Base-by-base conservation (phyloP, 371 early-diverging fungal genomes). In the Haplosporangium sp. region DNA sequence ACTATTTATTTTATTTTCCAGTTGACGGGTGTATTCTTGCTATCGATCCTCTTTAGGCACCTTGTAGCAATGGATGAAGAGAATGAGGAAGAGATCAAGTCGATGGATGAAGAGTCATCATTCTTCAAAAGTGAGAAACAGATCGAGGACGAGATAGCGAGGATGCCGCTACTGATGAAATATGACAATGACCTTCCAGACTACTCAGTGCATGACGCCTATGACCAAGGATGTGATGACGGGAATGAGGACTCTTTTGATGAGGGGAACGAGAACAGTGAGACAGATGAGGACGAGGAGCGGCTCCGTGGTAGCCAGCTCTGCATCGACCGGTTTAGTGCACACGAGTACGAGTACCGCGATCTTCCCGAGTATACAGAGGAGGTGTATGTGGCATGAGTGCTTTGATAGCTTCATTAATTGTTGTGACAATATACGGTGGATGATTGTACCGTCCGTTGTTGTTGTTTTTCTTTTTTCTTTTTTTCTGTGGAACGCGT, bases 121-220 rank as follows among this genome's bases (percentile, higher is more conserved):
- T 76, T 55, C 56, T 70, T 76, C 48, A 55, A 59, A 53, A 69
- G 59, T 29, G 71, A 76, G 36, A 76, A 76, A 60, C 71, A 70
- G 42, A 47, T 70, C 16, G 77, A 76, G 63, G 70, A 76, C 2
- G 67, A 70, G 60, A 45, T 6, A 14, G 62, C 71, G 42, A 38
- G 64, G 9, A 36, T 67, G 13, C 71, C 77, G 6, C 21, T 76
- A 43, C 54, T 76, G 29, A 42, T 42, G n/a, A 65, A 20, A 1
- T 58, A 57, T 7, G 69, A 62, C 13, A 62, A 60, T 5, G 66
- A 59, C 14, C 52, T 67, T 16, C 69, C 69, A 1, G 57, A 60
- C 6, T 68, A 74, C 57, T 55, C 59, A 6, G 46, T 37, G 5
- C 16, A 57, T 13, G 51, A 73, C 29, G 36, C 16, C 4, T 59